A percentile compares a stretch with the other conserved stretches of the same genome.
These are phyloP conservation scores for Ophiosphaerella herpotricha DNA, from an alignment of 2,329 filamentous ascomycete genomes.

Conservation along the genomic window DNA sequence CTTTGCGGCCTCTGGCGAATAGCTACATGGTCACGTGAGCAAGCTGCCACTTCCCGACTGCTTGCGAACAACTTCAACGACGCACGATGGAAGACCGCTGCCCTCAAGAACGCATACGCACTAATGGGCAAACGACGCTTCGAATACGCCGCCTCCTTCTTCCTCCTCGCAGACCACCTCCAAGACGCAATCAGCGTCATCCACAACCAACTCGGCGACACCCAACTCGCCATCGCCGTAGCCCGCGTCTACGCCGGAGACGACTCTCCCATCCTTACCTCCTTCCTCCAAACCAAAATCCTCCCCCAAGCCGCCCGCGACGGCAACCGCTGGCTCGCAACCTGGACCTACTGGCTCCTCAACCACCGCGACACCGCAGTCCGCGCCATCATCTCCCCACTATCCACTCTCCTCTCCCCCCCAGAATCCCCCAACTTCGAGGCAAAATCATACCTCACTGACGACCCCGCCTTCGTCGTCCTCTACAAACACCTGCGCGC, in stretches of 20 bases:
- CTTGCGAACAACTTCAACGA: slow-evolving; percentile 91
- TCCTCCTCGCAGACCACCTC: slow-evolving; percentile 83
- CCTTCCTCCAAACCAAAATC: slow-evolving; percentile 78
- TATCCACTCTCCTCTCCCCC: slow-evolving; percentile 73
- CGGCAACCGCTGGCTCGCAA: slow-evolving; percentile 90
- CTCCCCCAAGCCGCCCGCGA: slow-evolving; percentile 76
- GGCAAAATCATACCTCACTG: slow-evolving; percentile 80
- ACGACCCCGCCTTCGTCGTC: slow-evolving; percentile 87
- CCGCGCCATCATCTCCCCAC: slow-evolving; percentile 77
- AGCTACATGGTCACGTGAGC: slow-evolving; percentile 86
- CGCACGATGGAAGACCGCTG: slow-evolving; percentile 82
- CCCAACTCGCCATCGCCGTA: slow-evolving; percentile 88
- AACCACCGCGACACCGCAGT: slow-evolving; percentile 82
- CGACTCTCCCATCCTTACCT: slow-evolving; percentile 71
- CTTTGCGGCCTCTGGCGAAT: slow-evolving; percentile 94
- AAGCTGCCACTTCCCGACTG: slow-evolving; percentile 76
- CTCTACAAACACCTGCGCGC: slow-evolving; percentile 85
- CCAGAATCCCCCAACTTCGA: slow-evolving; percentile 71
- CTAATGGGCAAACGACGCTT: slow-evolving; percentile 89
- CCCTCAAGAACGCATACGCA: slow-evolving; percentile 95
- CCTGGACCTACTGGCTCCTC: slow-evolving; percentile 95
- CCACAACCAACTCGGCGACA: slow-evolving; percentile 81
- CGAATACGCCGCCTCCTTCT: slow-evolving; percentile 94
- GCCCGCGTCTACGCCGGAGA: slow-evolving; percentile 88
- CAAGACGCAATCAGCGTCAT: slow-evolving; percentile 86